Percentiles rank a stretch among this genome's conserved stretches.
Conservation (phyloP, 202 grass and related monocot genomes). For the Tripidium arundinaceum region DNA sequence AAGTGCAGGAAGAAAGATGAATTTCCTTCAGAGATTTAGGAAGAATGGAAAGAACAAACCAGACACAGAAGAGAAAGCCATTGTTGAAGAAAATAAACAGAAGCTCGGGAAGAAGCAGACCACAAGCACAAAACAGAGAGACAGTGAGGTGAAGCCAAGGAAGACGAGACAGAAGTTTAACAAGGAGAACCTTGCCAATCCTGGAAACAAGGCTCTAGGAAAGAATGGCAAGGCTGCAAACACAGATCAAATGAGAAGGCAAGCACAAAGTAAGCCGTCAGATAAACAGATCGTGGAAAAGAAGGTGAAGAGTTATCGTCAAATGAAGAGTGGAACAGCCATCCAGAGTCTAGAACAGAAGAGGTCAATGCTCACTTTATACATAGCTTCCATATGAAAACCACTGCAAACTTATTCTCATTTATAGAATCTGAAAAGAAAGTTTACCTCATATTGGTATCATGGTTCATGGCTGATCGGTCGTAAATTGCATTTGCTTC, state of each 20-base stretch:
- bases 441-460: no score
- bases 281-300: conserved; percentile 24
- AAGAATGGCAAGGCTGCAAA: conserved; percentile 21
- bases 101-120: conserved; percentile 20
- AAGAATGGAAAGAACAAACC: conserved; percentile 18
- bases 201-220: conserved; percentile 15
- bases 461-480: no score
- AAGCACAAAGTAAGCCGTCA: conserved; percentile 29
- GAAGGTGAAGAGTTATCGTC: conserved; percentile 7
- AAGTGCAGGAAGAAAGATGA: conserved; percentile 29
- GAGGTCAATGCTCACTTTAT: background rate
- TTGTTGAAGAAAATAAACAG: conserved; percentile 21
- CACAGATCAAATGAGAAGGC: conserved; percentile 18
- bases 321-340: conserved; percentile 4
- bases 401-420: no score
- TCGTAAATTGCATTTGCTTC: no score
- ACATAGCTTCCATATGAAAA: no score
- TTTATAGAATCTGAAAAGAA: no score
- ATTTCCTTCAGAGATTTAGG: conserved; percentile 36
- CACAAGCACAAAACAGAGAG: conserved; percentile 11
- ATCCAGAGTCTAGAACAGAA: conserved; percentile 21
- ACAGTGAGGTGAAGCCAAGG: conserved; percentile 34
- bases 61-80: background rate
- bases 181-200: conserved; percentile 33
- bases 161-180: conserved; percentile 32